Percentiles rank a stretch among this genome's conserved stretches.
phyloP scores from a whole-genome alignment of 1,284 basidiomycete species.

The Ganoderma resinaceum region DNA sequence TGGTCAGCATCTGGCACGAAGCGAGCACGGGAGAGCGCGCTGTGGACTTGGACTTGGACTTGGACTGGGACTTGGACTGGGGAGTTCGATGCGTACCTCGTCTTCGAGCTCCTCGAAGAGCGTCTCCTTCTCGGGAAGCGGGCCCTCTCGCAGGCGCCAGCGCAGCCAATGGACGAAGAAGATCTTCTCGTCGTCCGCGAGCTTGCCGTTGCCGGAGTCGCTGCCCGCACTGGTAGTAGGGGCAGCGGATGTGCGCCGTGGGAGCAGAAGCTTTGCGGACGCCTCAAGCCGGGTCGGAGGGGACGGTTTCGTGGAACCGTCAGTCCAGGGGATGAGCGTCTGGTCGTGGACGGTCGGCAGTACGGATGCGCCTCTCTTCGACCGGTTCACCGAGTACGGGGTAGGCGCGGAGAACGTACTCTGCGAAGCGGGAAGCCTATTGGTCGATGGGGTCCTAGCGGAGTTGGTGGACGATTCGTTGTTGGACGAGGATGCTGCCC shows the following conservation, averaged over 20 bases:
- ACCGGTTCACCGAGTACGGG: background rate
- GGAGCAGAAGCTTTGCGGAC: background rate
- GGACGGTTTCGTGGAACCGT: background rate
- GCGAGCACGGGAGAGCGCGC: background rate
- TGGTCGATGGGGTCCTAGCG: background rate
- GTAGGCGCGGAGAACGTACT: background rate
- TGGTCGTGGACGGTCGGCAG: background rate
- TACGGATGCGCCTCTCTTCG: background rate
- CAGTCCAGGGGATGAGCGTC: background rate
- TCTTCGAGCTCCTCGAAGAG: slow-evolving; percentile 5
- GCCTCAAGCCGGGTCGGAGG: background rate
- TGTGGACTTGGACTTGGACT: too few species aligned
- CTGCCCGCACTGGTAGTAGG: background rate
- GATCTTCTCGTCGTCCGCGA: slow-evolving; percentile 9
- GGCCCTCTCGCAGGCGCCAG: slow-evolving; percentile 9
- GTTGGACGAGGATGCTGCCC: background rate
- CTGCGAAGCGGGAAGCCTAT: background rate
- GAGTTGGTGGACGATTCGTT: background rate
- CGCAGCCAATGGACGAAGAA: slow-evolving; percentile 14
- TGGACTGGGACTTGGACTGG: too few species aligned
- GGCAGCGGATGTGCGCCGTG: background rate
- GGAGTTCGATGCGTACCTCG: slow-evolving; percentile 6
- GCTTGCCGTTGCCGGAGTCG: background rate
- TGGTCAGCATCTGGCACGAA: background rate
- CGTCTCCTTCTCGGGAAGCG: background rate